Base-by-base conservation (phyloP, 2,329 filamentous ascomycete genomes). In the Cucurbitaria berberidis region DNA sequence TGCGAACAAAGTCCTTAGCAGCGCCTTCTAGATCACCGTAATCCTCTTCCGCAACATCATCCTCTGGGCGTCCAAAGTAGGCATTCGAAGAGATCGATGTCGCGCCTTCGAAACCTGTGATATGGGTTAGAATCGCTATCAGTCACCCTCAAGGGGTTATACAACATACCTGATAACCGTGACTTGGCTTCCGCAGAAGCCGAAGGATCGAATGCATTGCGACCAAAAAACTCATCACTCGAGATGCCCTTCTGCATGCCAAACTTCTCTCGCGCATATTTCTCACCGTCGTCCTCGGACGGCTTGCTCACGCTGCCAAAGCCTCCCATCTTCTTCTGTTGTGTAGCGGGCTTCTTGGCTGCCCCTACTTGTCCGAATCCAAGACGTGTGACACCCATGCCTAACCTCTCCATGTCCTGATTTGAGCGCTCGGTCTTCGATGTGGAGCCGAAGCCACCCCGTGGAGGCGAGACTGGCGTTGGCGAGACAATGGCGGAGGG, bases 151-250 rank as follows among this genome's bases (percentile, higher is more conserved):
- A n/a, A 5, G n/a, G 9, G 24, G 24, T 26, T 9, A 34, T 2
- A n/a, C 5, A 24, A 36, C 59, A 34, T 68, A 73, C 71, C 71
- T 79, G 91, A 88, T 48, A 99, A 84, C 35, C 95, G 86, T 21
- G 83, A 82, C 80, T 96, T 96, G 66, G 95, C 93, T 79, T 97
- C 93, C 45, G 86, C 82, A 72, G 95, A 89, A 8, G 89, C 86
- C 49, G 82, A 82, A 32, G 93, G 87, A 73, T 99, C 93, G 76
- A 88, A 98, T 49, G 84, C 80, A 47, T 92, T 91, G 74, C 95
- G 93, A 68, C 93, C 92, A 73, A 99, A 99, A 82, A 96, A 99
- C 74, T 99, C 95, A 74, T 99, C 95, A 0, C 93, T 97, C 0
- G 92, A 97, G 64, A 99, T 99, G 65, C 90, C 90, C 81, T 98